These are phyloP conservation scores for Umbilicaria muhlenbergii DNA, from an alignment of 495 filamentous ascomycete genomes.

Conservation along the genomic window DNA sequence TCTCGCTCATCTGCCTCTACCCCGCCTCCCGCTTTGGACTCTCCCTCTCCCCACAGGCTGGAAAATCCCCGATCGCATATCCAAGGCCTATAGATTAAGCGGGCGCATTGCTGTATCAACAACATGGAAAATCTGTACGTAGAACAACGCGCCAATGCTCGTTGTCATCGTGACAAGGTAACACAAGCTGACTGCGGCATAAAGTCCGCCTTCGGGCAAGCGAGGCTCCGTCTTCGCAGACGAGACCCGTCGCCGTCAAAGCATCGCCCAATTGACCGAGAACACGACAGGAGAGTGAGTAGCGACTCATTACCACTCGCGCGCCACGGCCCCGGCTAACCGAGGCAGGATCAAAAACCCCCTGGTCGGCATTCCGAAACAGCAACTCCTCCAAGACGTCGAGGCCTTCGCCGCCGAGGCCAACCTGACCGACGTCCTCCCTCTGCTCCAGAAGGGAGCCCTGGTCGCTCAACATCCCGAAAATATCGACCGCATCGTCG, in stretches of 20 bases:
- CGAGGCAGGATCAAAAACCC: constrained; percentile 44
- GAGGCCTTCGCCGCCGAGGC: constrained; percentile 35
- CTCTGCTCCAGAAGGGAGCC: constrained; percentile 41
- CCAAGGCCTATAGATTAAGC: too few species aligned
- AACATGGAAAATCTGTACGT: too few species aligned
- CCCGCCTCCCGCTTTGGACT: too few species aligned
- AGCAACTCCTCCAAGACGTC: constrained; percentile 37
- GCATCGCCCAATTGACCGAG: constrained; percentile 1
- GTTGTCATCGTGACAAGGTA: too few species aligned
- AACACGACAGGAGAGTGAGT: constrained; percentile 9
- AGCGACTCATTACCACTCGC: neutral
- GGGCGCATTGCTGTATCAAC: too few species aligned
- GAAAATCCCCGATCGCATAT: too few species aligned
- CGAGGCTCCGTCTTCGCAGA: neutral
- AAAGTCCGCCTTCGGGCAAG: neutral
- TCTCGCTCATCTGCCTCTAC: too few species aligned
- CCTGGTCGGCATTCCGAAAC: constrained; percentile 35
- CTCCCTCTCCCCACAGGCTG: too few species aligned
- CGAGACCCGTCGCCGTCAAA: neutral
- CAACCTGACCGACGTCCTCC: constrained; percentile 28
- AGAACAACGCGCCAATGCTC: too few species aligned
- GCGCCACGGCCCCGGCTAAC: too few species aligned
- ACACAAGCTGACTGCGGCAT: too few species aligned
- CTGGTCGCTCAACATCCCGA: constrained; percentile 46
- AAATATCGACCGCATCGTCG: constrained; percentile 36